Conservation (phyloP, 2,329 filamentous ascomycete genomes). For the Xylariaceae sp. region DNA sequence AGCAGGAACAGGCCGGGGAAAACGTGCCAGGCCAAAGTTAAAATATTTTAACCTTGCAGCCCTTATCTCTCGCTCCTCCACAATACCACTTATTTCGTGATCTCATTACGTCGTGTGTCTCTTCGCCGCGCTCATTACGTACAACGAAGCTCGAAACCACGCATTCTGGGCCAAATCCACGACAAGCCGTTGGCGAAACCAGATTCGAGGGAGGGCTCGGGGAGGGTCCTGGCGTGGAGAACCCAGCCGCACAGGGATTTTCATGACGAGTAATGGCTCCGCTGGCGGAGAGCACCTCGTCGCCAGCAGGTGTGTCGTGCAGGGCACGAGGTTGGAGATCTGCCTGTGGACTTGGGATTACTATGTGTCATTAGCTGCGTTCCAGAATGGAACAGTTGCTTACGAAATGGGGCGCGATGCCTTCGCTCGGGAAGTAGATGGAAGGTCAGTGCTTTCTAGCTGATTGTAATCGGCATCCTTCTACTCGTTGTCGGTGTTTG, state of each 20-base stretch:
- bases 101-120: slow-evolving; percentile 11
- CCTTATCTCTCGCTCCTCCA: neutral
- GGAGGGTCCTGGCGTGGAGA: no score
- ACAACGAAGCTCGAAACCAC: slow-evolving; percentile 1
- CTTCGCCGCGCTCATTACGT: slow-evolving; percentile 14
- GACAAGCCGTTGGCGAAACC: neutral
- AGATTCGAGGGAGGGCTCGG: neutral
- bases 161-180: neutral
- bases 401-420: no score
- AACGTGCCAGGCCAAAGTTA: no score
- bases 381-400: neutral
- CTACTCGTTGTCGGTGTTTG: no score
- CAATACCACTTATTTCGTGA: slow-evolving; percentile 2
- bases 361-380: slow-evolving; percentile 13
- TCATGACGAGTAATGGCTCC: neutral
- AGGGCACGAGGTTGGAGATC: slow-evolving; percentile 14
- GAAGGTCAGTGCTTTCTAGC: no score
- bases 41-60: slow-evolving; percentile 2
- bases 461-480: no score
- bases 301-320: neutral
- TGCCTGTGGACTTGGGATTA: slow-evolving; percentile 5
- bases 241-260: neutral
- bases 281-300: neutral
- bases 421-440: no score
- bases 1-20: no score